phyloP scores from a whole-genome alignment of 2,329 filamentous ascomycete species.

The Epichloe festucae region DNA sequence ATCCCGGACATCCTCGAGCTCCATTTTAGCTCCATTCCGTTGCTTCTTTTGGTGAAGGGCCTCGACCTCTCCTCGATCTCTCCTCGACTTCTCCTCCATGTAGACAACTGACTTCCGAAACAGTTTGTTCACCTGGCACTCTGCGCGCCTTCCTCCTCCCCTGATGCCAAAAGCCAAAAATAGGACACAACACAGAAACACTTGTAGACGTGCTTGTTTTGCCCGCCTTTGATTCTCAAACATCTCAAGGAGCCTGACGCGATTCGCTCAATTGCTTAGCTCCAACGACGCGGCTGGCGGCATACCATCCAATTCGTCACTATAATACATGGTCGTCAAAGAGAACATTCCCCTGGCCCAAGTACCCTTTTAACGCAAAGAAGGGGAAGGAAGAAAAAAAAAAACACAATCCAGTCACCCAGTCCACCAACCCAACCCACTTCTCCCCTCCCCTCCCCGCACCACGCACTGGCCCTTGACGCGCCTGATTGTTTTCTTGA shows the following conservation, averaged over 20 bases:
- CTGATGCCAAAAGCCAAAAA: too few relatives aligned
- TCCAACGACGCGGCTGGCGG: not conserved
- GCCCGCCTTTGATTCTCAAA: not conserved
- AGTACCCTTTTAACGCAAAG: not conserved
- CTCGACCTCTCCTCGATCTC: not conserved
- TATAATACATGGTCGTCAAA: not conserved
- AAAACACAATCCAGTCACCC: not conserved
- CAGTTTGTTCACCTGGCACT: not conserved
- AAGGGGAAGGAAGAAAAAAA: not conserved
- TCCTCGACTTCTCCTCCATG: not conserved
- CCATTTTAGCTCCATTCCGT: not conserved
- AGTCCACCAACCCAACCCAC: conserved; percentile 5
- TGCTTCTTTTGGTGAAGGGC: not conserved
- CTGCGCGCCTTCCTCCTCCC: not conserved
- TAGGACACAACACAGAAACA: too few relatives aligned
- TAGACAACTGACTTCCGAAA: not conserved
- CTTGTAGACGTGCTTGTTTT: not conserved
- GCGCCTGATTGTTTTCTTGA: conserved; percentile 3
- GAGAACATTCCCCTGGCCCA: not conserved
- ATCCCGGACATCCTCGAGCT: not conserved
- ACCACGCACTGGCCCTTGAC: conserved; percentile 7
- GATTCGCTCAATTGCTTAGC: not conserved
- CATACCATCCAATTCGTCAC: not conserved
- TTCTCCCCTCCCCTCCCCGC: conserved; percentile 5
- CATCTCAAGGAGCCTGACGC: not conserved